Base-by-base conservation (phyloP, 163 green algal species). In the Scenedesmus sp. region DNA sequence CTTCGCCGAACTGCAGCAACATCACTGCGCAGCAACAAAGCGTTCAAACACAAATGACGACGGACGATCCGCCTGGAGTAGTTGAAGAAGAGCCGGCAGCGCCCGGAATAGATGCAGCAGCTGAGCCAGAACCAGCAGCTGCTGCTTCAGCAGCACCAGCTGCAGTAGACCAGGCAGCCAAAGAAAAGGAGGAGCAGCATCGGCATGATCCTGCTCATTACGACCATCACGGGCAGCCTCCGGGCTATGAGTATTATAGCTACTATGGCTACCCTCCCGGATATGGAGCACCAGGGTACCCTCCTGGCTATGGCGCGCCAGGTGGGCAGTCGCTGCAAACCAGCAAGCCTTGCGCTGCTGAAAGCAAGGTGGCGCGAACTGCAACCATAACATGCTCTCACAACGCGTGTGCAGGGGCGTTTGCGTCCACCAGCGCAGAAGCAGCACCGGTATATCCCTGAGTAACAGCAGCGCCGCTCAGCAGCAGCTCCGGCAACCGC, bases 171-270 rank as follows among this genome's bases (percentile, higher is more conserved):
- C 12, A 60, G 34, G 88, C 59, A 79, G 88, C 76, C 8, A 26
- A 82, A 16, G 16, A 1, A 73, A 23, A 52, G 8, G 76, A 79
- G 16, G 66, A 76, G 66, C 66, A 76, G 66, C 66, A 76, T 76
- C 66, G 16, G 66, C 66, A 76, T 66, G 26, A 46, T 86, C 20
- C 34, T 56, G 88, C 76, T 16, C 34, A 62, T 5, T 87, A 88
- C 20, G 16, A 5, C 8, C 77, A 62, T 26, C 82, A 91, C 46
- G 76, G 56, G n/a, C 18, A 57, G 8, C 88, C 88, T n/a, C 87
- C 87, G 23, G 88, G 88, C 9, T 91, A 91, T 84, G 88, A 91
- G 15, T 91, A 91, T 59, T 87, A 91, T 46, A 91, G 77, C 77
- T 91, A 91, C 70, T 91, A 91, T 18, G 88, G 77, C 26, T 86